These are phyloP conservation scores for Arctostaphylos glauca DNA, from an alignment of 148 eudicot genomes.

Conservation along the genomic window DNA sequence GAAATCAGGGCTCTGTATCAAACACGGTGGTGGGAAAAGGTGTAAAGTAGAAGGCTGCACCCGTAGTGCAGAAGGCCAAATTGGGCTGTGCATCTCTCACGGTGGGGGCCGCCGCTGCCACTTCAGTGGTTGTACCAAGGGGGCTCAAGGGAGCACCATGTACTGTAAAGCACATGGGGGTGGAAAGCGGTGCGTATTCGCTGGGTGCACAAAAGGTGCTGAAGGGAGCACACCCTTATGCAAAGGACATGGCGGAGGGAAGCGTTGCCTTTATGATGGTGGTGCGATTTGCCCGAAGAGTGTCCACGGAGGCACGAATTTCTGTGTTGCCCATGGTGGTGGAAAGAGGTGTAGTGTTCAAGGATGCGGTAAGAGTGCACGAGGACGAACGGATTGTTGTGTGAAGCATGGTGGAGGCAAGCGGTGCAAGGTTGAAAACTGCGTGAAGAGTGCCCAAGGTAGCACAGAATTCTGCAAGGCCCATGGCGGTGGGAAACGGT, in stretches of 20 bases:
- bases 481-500: constrained; percentile 96
- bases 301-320: constrained; percentile 89
- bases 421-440: constrained; percentile 67
- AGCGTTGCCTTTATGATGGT: constrained; percentile 76
- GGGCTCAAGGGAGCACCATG: constrained; percentile 91
- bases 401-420: constrained; percentile 96
- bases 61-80: constrained; percentile 86
- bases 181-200: constrained; percentile 81
- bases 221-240: constrained; percentile 97
- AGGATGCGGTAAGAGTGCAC: constrained; percentile 91
- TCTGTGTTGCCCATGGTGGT: constrained; percentile 95
- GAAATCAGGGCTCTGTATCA: constrained; percentile 84
- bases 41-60: constrained; percentile 80
- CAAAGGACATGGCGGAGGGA: constrained; percentile 97
- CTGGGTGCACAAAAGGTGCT: constrained; percentile 90
- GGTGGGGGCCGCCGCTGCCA: constrained; percentile 97
- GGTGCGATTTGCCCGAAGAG: constrained; percentile 98
- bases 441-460: constrained; percentile 93
- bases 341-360: constrained; percentile 79
- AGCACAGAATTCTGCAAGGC: constrained; percentile 96
- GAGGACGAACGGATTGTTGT: constrained; percentile 88
- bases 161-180: constrained; percentile 96
- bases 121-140: constrained; percentile 51
- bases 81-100: constrained; percentile 90
- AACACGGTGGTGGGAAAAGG: constrained; percentile 94